Conservation (phyloP, 208 protist genomes). For the Leishmania amazonensis region DNA sequence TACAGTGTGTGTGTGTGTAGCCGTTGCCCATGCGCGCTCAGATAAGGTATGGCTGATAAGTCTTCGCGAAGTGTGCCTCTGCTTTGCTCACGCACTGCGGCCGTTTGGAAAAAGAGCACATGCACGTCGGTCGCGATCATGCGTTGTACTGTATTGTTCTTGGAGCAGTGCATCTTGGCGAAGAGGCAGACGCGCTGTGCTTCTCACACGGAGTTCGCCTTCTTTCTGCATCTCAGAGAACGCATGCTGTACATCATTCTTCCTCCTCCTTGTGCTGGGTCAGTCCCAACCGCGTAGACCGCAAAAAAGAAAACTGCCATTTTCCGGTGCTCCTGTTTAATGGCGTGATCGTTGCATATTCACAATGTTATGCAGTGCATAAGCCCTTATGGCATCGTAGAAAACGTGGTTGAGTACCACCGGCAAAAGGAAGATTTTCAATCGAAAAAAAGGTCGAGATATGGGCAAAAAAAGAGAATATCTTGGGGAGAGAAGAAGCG, state of each 20-base stretch:
- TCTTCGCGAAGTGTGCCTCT: constrained; percentile 52
- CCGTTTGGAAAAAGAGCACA: constrained; percentile 71
- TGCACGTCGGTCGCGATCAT: constrained; percentile 57
- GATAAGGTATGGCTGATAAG: constrained; percentile 29
- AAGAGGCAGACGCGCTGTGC: constrained; percentile 28
- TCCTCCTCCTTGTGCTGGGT: constrained; percentile 20
- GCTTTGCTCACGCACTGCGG: constrained; percentile 51
- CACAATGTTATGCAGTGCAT: background rate
- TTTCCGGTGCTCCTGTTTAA: background rate
- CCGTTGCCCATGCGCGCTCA: constrained; percentile 80
- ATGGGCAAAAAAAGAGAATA: background rate
- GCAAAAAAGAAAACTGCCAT: background rate
- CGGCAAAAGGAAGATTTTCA: background rate
- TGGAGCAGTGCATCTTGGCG: constrained; percentile 18
- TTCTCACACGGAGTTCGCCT: constrained; percentile 31
- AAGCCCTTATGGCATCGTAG: background rate
- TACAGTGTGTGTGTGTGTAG: constrained; percentile 73
- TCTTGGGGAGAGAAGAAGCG: background rate
- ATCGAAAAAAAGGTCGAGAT: background rate
- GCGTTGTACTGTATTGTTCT: constrained; percentile 20
- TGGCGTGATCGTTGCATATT: too few species aligned
- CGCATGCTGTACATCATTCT: constrained; percentile 16
- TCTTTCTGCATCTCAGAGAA: constrained; percentile 29
- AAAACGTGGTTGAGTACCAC: background rate
- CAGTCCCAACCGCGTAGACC: background rate